Evolutionary conservation across 495 filamentous ascomycete species (phyloP).

Genomic region (Staphylotrichum tortipilum): DNA sequence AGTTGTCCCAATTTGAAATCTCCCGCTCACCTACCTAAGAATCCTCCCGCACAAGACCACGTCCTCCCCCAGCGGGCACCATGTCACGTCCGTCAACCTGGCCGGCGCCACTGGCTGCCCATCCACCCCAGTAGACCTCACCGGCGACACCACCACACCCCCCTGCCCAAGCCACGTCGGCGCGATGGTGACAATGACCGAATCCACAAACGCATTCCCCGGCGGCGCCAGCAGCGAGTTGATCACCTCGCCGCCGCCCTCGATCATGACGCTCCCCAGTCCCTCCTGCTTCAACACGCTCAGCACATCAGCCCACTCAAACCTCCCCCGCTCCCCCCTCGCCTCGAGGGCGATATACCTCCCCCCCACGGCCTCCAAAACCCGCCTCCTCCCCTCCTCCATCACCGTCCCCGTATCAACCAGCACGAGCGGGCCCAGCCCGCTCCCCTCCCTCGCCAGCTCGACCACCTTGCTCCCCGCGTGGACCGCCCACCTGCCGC

Average conservation of each 20-base stretch:
- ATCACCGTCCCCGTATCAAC: constrained; percentile 24
- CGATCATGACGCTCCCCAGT: constrained; percentile 76
- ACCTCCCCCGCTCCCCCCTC: constrained; percentile 14
- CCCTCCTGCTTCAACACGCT: constrained; percentile 48
- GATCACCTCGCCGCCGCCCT: constrained; percentile 73
- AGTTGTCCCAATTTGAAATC: neutral
- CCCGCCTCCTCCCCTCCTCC: constrained; percentile 15
- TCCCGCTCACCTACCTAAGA: neutral
- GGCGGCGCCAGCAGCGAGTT: constrained; percentile 58
- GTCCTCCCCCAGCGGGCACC: constrained; percentile 68
- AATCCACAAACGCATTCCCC: constrained; percentile 56
- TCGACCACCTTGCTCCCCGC: constrained; percentile 52
- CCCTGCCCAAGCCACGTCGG: constrained; percentile 75
- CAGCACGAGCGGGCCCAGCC: constrained; percentile 64
- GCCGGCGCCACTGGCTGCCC: constrained; percentile 47
- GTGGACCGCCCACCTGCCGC: constrained; percentile 55
- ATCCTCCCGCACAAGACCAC: constrained; percentile 67
- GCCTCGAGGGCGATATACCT: constrained; percentile 25
- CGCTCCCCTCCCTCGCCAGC: constrained; percentile 55
- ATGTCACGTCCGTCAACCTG: constrained; percentile 57
- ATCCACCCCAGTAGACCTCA: constrained; percentile 39
- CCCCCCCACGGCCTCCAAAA: constrained; percentile 31
- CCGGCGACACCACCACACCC: constrained; percentile 63
- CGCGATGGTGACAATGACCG: constrained; percentile 75
- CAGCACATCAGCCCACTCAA: constrained; percentile 56